A percentile compares a stretch with the other conserved stretches of the same genome.
Conservation (phyloP, 352 stramenopile species). For the Phytophthora cryptogea region DNA sequence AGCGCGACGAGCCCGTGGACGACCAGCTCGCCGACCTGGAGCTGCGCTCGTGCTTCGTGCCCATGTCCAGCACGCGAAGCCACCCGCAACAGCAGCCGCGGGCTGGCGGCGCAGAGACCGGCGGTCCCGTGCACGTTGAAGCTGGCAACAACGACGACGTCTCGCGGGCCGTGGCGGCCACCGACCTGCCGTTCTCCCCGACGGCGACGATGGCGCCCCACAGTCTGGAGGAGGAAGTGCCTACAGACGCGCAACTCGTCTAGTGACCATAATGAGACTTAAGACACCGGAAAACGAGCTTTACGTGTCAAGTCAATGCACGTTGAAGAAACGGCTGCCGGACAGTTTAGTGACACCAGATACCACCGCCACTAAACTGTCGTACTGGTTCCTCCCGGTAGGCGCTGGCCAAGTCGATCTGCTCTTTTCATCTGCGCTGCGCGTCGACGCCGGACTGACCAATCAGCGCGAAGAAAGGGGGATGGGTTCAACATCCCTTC, state of each 20-base stretch:
- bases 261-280: slow-evolving; percentile 7
- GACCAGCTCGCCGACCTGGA: slow-evolving; percentile 27
- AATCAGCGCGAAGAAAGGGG: slow-evolving; percentile 2
- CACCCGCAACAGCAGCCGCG: slow-evolving; percentile 5
- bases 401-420: not conserved
- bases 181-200: slow-evolving; percentile 19
- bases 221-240: not conserved
- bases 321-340: not conserved
- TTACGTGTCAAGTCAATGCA: not conserved
- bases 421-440: not conserved
- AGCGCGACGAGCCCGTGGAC: slow-evolving; percentile 19
- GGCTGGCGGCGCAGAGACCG: slow-evolving; percentile 18
- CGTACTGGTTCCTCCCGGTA: not conserved
- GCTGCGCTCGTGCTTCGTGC: slow-evolving; percentile 34
- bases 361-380: not conserved
- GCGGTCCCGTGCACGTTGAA: slow-evolving; percentile 21
- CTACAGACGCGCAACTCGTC: slow-evolving; percentile 7
- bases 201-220: too few species aligned
- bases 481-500: slow-evolving; percentile 27
- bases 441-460: not conserved
- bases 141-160: slow-evolving; percentile 5
- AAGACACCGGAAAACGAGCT: slow-evolving; percentile 3
- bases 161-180: slow-evolving; percentile 19
- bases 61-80: slow-evolving; percentile 19
- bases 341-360: not conserved